Conservation (phyloP, 805 yeast genomes). For the Komagataella phaffii region DNA sequence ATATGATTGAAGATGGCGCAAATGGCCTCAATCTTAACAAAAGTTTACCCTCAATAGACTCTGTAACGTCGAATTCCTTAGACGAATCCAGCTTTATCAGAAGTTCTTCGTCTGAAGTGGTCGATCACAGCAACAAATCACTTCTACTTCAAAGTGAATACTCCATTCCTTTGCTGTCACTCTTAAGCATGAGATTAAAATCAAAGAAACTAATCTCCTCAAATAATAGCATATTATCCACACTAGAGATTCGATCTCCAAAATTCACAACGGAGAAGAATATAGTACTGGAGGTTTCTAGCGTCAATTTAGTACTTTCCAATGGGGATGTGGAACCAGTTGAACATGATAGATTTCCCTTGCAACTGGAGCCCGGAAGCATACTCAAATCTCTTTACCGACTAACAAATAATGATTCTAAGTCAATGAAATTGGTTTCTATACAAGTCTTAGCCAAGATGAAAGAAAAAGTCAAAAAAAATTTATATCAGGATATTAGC, state of each 20-base stretch:
- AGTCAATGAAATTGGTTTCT: not conserved
- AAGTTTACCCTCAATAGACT: not conserved
- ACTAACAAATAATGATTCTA: conserved; percentile 12
- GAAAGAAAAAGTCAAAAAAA: not conserved
- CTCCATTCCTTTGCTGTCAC: conserved; percentile 1
- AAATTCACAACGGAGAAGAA: conserved; percentile 1
- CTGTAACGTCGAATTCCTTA: not conserved
- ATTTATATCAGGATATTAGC: not conserved
- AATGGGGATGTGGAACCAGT: not conserved
- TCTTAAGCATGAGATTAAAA: conserved; percentile 4
- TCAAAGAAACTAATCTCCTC: conserved; percentile 1
- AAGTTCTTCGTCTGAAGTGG: not conserved
- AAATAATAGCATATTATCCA: conserved; percentile 1
- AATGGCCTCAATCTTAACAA: not conserved
- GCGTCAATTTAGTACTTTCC: not conserved
- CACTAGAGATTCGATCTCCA: conserved; percentile 3
- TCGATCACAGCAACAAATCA: too few relatives aligned
- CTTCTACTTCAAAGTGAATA: not conserved
- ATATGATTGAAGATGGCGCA: not conserved
- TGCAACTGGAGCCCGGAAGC: conserved; percentile 11
- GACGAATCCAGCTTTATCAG: not conserved
- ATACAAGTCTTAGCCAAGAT: not conserved
- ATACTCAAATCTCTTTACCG: conserved; percentile 13
- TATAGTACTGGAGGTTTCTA: not conserved
- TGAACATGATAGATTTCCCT: conserved; percentile 10